Conservation (phyloP, 768 basidiomycete species). For the Suillus paluster region DNA sequence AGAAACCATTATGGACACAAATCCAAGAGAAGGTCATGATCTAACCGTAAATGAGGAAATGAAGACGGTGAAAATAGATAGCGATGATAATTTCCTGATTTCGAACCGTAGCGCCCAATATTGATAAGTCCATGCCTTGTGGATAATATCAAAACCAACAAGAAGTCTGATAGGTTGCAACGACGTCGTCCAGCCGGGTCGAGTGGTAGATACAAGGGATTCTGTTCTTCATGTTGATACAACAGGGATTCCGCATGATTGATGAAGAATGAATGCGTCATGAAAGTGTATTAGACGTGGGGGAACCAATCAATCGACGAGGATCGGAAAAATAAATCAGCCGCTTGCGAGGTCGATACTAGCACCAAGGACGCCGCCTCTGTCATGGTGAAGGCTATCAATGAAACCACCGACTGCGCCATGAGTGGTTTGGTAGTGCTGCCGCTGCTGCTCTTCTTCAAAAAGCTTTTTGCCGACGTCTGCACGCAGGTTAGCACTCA, state of each 20-base stretch:
- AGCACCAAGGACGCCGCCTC: constrained; percentile 30
- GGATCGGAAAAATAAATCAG: constrained; percentile 20
- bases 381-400: constrained; percentile 33
- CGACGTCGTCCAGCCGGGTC: constrained; percentile 25
- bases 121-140: constrained; percentile 25
- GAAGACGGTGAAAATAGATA: constrained; percentile 5
- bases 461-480: constrained; percentile 72
- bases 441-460: constrained; percentile 68
- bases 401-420: constrained; percentile 16
- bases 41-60: not conserved
- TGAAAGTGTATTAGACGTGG: constrained; percentile 14
- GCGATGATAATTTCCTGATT: constrained; percentile 13
- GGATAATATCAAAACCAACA: constrained; percentile 32
- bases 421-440: constrained; percentile 24
- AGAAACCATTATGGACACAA: not conserved
- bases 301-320: constrained; percentile 18
- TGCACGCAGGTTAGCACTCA: constrained; percentile 58
- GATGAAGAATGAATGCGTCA: constrained; percentile 29
- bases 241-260: constrained; percentile 25
- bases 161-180: constrained; percentile 31
- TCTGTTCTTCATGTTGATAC: constrained; percentile 36
- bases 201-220: constrained; percentile 36
- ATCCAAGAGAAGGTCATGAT: not conserved
- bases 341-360: constrained; percentile 34
- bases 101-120: constrained; percentile 11